These are phyloP conservation scores for Balakata baccata DNA, from an alignment of 345 rosid genomes.

Conservation along the genomic window DNA sequence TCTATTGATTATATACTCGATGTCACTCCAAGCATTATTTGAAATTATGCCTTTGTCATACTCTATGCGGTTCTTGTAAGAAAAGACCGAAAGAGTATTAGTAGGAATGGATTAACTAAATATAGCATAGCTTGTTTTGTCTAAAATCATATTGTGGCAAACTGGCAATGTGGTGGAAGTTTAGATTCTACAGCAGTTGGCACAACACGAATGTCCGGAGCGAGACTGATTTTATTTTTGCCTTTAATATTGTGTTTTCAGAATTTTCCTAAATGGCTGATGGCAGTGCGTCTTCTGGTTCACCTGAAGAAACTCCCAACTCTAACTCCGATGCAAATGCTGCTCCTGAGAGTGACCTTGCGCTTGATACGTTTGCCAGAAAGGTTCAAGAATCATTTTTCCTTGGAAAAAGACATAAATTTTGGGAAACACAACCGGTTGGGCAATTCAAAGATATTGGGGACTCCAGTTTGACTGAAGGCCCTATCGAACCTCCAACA, in stretches of 20 bases:
- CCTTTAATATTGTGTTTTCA: background rate
- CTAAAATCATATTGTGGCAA: background rate
- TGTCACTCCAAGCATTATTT: background rate
- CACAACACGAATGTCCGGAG: background rate
- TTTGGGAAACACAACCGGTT: conserved; percentile 96
- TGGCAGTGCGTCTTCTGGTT: conserved; percentile 42
- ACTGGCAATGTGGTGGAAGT: background rate
- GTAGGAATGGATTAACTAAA: background rate
- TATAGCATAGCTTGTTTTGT: background rate
- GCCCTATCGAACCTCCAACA: conserved; percentile 65
- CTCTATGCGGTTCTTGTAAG: background rate
- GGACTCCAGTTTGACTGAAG: conserved; percentile 64
- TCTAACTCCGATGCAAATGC: conserved; percentile 37
- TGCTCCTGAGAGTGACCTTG: conserved; percentile 30
- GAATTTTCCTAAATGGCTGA: conserved; percentile 43
- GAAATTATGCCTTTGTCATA: background rate
- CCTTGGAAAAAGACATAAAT: conserved; percentile 54
- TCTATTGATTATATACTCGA: background rate
- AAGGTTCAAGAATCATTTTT: conserved; percentile 64
- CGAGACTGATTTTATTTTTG: background rate
- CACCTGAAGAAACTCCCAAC: conserved; percentile 43
- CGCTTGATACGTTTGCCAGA: conserved; percentile 57
- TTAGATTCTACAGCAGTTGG: background rate
- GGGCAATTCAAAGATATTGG: conserved; percentile 80
- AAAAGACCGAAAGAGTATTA: background rate